These are phyloP conservation scores for Intubia oerlemansii DNA, from an alignment of 2,329 filamentous ascomycete genomes.

Conservation along the genomic window DNA sequence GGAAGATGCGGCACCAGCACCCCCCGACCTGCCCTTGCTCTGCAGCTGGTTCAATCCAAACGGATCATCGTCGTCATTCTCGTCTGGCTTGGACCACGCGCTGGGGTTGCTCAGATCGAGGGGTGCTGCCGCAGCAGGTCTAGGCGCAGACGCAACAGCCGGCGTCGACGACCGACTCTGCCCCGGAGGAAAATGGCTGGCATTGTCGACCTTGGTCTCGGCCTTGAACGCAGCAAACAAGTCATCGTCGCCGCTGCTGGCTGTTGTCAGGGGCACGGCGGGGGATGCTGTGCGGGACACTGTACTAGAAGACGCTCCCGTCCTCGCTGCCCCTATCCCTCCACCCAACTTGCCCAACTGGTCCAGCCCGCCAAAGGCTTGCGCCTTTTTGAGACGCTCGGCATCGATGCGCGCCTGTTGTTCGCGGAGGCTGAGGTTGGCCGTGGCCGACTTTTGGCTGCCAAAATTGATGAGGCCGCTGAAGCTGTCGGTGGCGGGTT, in stretches of 20 bases:
- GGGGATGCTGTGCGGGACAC: constrained; percentile 26
- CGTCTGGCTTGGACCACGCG: constrained; percentile 47
- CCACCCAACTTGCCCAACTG: too few relatives aligned
- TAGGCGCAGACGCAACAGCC: too few relatives aligned
- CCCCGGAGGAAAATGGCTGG: constrained; percentile 38
- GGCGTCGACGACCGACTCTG: constrained; percentile 24
- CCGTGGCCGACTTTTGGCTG: constrained; percentile 27
- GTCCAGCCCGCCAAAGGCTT: constrained; percentile 46
- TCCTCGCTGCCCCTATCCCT: too few relatives aligned
- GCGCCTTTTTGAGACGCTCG: constrained; percentile 51
- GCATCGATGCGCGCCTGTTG: constrained; percentile 47
- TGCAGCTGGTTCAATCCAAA: constrained; percentile 58
- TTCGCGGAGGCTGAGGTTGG: constrained; percentile 59
- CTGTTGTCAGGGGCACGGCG: neutral
- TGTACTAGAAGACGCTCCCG: too few relatives aligned
- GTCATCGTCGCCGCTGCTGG: constrained; percentile 32
- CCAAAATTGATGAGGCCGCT: constrained; percentile 51
- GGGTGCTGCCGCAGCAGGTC: too few relatives aligned
- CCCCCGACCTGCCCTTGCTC: constrained; percentile 12
- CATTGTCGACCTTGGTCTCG: constrained; percentile 43
- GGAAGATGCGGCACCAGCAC: too few relatives aligned
- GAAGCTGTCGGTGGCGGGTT: constrained; percentile 42
- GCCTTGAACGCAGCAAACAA: constrained; percentile 47
- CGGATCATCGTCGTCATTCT: constrained; percentile 66
- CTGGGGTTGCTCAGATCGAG: constrained; percentile 31